phyloP scores from a whole-genome alignment of 176 grass and related monocot genomes.

The Saccharum spontaneum region DNA sequence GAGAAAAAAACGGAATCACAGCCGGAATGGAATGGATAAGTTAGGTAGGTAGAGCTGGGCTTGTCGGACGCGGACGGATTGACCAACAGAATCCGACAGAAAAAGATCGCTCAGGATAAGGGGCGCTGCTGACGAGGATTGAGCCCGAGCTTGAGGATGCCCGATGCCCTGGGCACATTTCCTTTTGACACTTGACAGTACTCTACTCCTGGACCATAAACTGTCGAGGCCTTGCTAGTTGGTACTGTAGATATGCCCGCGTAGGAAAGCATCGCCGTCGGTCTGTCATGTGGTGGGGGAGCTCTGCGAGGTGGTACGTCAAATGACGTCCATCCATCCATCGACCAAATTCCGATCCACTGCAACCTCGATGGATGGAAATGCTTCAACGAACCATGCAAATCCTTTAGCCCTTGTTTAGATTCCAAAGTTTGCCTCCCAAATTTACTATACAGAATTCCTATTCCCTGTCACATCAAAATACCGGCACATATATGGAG shows the following conservation, averaged over 20 bases:
- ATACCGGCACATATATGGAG: too few relatives aligned
- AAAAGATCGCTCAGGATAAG: neutral
- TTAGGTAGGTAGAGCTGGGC: neutral
- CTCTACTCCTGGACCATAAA: too few relatives aligned
- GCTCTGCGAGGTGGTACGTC: neutral
- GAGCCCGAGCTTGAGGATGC: neutral
- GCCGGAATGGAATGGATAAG: too few relatives aligned
- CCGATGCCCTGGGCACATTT: neutral
- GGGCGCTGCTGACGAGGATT: conserved; percentile 1
- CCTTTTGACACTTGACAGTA: too few relatives aligned
- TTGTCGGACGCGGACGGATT: neutral
- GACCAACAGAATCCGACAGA: neutral
- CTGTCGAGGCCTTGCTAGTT: too few relatives aligned
- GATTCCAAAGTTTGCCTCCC: too few relatives aligned
- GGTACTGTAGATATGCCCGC: too few relatives aligned
- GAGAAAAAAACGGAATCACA: too few relatives aligned
- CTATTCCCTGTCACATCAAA: too few relatives aligned
- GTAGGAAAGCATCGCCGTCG: too few relatives aligned
- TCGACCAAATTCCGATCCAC: neutral
- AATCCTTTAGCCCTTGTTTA: too few relatives aligned
- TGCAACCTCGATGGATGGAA: neutral
- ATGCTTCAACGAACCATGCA: neutral
- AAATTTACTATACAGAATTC: too few relatives aligned
- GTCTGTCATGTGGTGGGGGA: neutral
- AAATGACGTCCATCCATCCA: neutral